Evolutionary conservation across 2,329 filamentous ascomycete genomes (phyloP), one percentile per base, ranked within the genome.

Genomic region (Diplodia corticola): DNA sequence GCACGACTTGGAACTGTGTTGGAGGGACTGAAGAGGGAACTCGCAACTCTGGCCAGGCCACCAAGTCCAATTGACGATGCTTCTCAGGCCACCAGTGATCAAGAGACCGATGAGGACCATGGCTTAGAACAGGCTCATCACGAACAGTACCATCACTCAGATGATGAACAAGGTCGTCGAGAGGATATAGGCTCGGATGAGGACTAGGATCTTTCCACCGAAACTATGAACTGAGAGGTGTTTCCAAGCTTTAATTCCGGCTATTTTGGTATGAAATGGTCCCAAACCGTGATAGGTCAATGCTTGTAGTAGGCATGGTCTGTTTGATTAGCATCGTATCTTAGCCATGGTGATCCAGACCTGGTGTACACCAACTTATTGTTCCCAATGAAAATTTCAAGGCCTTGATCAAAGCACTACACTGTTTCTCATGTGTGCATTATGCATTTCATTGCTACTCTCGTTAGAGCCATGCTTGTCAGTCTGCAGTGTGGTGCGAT

Each of bases 1-100:
- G 44, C 68, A 13, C 72, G 75, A 24, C 69, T 79, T 65, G 68
- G 66, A 1, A 20, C 65, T 12, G 72, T 79, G n/a, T 46, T 79
- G 2, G 71, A 72, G 0, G 73, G 72, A 0, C 54, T 79, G 65
- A 76, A 71, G 33, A 64, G 64, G 12, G 75, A 78, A 67, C 64
- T 78, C 0, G 65, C 35, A 2, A 71, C 73, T 35, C 70, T 73
- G 20, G 26, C 24, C 12, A 35, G 55, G 20, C 17, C 35, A 12
- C 12, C 13, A 48, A 20, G 22, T 3, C 4, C 24, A 9, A 35
- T 4, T 12, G 33, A 44, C 17, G 35, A 48, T 12, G 68, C 70
- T 59, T 61, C 66, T 51, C 24, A 26, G 26, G 24, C 5, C 5
- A 44, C 17, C 9, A 60, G 44, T 46, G 35, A 57, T 17, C 33